These are phyloP conservation scores for Sugiyamaella japonica DNA, from an alignment of 1,139 yeast species.

Conservation along the genomic window DNA sequence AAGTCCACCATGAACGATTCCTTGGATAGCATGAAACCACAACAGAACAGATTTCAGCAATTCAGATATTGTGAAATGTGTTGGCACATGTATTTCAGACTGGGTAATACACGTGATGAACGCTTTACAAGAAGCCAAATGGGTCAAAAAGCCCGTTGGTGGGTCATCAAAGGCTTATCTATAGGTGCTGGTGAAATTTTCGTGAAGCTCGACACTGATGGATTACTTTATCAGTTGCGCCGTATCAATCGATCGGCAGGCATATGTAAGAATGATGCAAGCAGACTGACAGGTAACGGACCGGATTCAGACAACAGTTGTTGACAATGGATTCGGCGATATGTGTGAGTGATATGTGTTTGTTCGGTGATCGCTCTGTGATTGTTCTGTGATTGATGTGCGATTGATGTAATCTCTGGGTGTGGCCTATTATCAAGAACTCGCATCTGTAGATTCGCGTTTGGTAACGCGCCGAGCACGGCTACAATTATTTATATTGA, in stretches of 20 bases:
- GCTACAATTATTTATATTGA: not conserved
- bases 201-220: not conserved
- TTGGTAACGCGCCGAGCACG: not conserved
- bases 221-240: slow-evolving; percentile 1
- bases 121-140: not conserved
- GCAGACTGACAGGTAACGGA: not conserved
- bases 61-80: no score
- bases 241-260: slow-evolving; percentile 2
- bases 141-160: not conserved
- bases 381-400: no score
- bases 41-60: no score
- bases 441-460: not conserved
- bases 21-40: not conserved
- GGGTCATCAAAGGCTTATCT: slow-evolving; percentile 5
- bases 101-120: no score
- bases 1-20: slow-evolving; percentile 7
- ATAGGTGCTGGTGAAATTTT: not conserved
- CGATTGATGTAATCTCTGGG: no score
- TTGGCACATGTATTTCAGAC: no score
- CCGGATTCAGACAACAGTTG: no score
- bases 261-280: not conserved
- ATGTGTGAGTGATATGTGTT: no score
- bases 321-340: no score
- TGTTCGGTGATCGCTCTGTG: no score
- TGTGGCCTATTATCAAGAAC: no score